phyloP scores from a whole-genome alignment of 768 basidiomycete genomes.

The Tephrocybe sp. region DNA sequence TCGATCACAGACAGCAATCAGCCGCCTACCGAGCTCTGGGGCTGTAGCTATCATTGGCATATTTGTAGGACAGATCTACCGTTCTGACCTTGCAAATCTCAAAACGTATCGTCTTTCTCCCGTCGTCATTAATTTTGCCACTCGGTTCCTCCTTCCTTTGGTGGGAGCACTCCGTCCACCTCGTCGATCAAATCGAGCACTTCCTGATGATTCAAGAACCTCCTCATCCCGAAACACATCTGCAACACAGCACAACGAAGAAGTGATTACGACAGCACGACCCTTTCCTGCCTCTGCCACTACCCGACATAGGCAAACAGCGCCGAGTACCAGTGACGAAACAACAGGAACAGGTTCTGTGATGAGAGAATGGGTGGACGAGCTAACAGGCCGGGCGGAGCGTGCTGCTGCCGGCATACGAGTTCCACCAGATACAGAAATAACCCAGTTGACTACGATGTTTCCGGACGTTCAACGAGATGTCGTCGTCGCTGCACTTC shows the following conservation, averaged over 20 bases:
- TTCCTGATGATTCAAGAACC: slow-evolving; percentile 54
- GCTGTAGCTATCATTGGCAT: slow-evolving; percentile 65
- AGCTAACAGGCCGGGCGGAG: slow-evolving; percentile 66
- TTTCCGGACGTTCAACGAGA: slow-evolving; percentile 81
- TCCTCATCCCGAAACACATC: slow-evolving; percentile 17
- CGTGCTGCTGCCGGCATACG: slow-evolving; percentile 58
- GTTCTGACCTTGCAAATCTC: slow-evolving; percentile 77
- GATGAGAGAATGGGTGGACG: slow-evolving; percentile 78
- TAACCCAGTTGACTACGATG: slow-evolving; percentile 72
- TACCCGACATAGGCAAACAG: slow-evolving; percentile 20
- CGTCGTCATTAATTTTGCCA: slow-evolving; percentile 51
- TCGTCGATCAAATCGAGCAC: slow-evolving; percentile 68
- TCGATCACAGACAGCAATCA: slow-evolving; percentile 61
- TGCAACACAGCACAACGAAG: slow-evolving; percentile 42
- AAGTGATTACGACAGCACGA: slow-evolving; percentile 64
- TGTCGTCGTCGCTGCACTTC: slow-evolving; percentile 72
- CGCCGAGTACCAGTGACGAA: slow-evolving; percentile 21
- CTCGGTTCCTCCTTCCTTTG: slow-evolving; percentile 62
- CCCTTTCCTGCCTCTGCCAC: slow-evolving; percentile 25
- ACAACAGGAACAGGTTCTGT: slow-evolving; percentile 44
- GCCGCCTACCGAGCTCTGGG: slow-evolving; percentile 65
- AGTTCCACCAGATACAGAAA: slow-evolving; percentile 75
- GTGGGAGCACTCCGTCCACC: slow-evolving; percentile 65
- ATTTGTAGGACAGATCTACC: slow-evolving; percentile 74
- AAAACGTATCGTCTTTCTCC: slow-evolving; percentile 79